A percentile compares a stretch with the other conserved stretches of the same genome.
Evolutionary conservation across 148 eudicot species (phyloP).

Genomic region (Vaccinium corymbosum): DNA sequence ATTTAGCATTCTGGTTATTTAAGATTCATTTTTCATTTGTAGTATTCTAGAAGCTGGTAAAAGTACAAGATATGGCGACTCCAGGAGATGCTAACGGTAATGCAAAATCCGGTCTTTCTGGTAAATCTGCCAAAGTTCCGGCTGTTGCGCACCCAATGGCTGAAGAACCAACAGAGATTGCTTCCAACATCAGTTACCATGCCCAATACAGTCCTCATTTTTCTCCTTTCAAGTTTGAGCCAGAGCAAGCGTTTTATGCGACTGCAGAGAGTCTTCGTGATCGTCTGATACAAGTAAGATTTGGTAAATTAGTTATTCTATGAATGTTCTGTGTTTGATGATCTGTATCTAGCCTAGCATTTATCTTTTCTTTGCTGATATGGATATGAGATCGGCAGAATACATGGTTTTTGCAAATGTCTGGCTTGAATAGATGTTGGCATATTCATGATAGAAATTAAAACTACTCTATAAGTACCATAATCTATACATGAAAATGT

Average conservation of each 20-base stretch:
- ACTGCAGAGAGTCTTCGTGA: constrained; percentile 98
- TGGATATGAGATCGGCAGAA: neutral
- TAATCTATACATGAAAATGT: neutral
- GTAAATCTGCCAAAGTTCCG: constrained; percentile 42
- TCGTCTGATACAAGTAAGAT: constrained; percentile 69
- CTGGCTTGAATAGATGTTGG: neutral
- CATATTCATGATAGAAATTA: neutral
- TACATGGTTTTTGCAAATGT: neutral
- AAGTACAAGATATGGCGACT: constrained; percentile 39
- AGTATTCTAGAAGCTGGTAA: constrained; percentile 11
- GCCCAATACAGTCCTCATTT: constrained; percentile 93
- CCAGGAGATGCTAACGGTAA: constrained; percentile 38
- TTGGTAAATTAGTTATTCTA: neutral
- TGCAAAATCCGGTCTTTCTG: constrained; percentile 26
- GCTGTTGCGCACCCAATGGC: constrained; percentile 74
- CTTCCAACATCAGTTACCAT: constrained; percentile 88
- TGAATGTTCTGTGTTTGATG: neutral
- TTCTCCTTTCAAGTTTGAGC: constrained; percentile 86
- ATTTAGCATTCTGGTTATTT: neutral
- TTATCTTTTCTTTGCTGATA: neutral
- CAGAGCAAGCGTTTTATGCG: constrained; percentile 93
- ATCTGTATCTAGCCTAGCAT: neutral
- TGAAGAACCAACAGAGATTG: constrained; percentile 59
- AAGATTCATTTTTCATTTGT: neutral
- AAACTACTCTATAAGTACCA: neutral